Percentiles rank a stretch among this genome's conserved stretches.
Evolutionary conservation across 2,329 filamentous ascomycete genomes (phyloP).

Genomic region (Akanthomyces muscarius): DNA sequence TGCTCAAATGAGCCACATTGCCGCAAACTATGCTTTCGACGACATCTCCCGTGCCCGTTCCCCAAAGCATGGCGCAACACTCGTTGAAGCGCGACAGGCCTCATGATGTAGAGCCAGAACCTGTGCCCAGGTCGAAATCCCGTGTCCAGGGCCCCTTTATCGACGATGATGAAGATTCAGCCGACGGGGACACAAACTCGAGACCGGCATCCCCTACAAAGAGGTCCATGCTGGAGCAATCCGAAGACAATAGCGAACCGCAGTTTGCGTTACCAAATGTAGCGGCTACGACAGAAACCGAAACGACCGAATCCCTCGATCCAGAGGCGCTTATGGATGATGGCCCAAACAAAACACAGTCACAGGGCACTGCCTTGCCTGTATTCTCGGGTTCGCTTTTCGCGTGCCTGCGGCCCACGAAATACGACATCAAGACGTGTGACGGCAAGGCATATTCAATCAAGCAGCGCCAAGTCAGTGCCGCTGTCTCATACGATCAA

Average conservation of each 20-base stretch:
- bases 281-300: neutral
- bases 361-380: slow-evolving; percentile 20
- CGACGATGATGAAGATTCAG: slow-evolving; percentile 36
- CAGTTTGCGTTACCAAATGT: neutral
- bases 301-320: neutral
- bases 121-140: slow-evolving; percentile 31
- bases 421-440: slow-evolving; percentile 49
- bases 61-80: slow-evolving; percentile 43
- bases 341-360: neutral
- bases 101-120: slow-evolving; percentile 28
- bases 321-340: neutral
- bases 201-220: slow-evolving; percentile 19
- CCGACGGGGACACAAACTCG: slow-evolving; percentile 24
- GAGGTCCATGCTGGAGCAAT: slow-evolving; percentile 19
- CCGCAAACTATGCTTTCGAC: slow-evolving; percentile 49
- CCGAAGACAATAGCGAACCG: slow-evolving; percentile 6
- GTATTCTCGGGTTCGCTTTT: slow-evolving; percentile 29
- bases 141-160: slow-evolving; percentile 37
- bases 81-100: slow-evolving; percentile 34
- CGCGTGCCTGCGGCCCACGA: slow-evolving; percentile 24
- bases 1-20: neutral
- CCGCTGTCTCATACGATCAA: slow-evolving; percentile 56
- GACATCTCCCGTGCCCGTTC: slow-evolving; percentile 56
- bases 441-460: slow-evolving; percentile 55
- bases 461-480: slow-evolving; percentile 46